Conservation (phyloP, 768 basidiomycete species). For the Astraeus odoratus region DNA sequence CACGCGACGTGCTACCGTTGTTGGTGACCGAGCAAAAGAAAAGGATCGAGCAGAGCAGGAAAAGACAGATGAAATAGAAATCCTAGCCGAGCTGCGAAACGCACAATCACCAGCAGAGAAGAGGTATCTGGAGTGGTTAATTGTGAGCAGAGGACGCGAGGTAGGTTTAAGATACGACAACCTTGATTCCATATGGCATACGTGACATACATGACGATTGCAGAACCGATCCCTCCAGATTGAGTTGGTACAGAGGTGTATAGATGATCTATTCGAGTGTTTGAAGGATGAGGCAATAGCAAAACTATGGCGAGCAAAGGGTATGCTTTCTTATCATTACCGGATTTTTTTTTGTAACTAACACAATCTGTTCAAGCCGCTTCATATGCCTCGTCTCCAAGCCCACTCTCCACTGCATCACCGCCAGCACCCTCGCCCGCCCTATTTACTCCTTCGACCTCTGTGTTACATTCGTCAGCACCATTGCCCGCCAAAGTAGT, state of each 20-base stretch:
- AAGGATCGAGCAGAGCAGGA: conserved; percentile 20
- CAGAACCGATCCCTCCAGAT: conserved; percentile 62
- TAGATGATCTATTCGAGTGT: conserved; percentile 45
- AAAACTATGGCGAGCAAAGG: conserved; percentile 69
- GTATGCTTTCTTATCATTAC: conserved; percentile 24
- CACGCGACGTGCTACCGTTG: conserved; percentile 15
- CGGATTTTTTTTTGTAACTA: neutral
- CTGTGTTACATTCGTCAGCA: conserved; percentile 1
- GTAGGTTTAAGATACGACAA: conserved; percentile 42
- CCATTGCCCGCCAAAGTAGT: neutral
- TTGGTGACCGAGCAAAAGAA: conserved; percentile 15
- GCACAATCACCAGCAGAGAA: conserved; percentile 40
- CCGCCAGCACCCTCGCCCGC: conserved; percentile 7
- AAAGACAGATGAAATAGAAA: conserved; percentile 17
- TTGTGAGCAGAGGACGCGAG: conserved; percentile 58
- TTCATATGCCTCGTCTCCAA: conserved; percentile 42
- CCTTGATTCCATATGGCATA: neutral
- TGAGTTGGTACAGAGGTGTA: conserved; percentile 50
- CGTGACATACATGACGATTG: neutral
- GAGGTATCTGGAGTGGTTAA: conserved; percentile 75
- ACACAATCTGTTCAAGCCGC: conserved; percentile 31
- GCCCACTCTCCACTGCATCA: neutral
- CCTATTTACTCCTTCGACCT: neutral
- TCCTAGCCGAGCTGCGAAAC: conserved; percentile 24
- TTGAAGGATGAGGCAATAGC: conserved; percentile 44